Conservation (phyloP, 805 yeast genomes). For the Candida incommunis region DNA sequence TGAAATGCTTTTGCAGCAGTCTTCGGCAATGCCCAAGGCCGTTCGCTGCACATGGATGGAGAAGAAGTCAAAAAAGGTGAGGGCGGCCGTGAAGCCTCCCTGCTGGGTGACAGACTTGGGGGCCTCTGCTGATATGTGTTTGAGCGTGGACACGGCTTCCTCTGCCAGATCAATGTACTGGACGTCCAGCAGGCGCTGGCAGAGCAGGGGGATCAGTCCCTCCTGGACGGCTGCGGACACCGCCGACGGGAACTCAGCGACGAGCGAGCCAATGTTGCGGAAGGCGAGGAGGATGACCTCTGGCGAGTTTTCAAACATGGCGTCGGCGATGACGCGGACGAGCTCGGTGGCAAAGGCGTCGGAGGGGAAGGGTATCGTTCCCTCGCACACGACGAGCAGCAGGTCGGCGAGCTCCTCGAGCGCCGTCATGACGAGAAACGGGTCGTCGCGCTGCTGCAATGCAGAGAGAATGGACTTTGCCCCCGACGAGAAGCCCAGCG, state of each 20-base stretch:
- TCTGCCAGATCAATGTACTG: slow-evolving; percentile 85
- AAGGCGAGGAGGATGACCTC: slow-evolving; percentile 78
- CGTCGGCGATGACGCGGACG: slow-evolving; percentile 43
- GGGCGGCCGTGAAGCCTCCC: slow-evolving; percentile 49
- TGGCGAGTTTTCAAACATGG: slow-evolving; percentile 43
- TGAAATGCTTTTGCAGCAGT: slow-evolving; percentile 41
- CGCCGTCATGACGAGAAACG: slow-evolving; percentile 16
- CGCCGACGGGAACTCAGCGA: slow-evolving; percentile 52
- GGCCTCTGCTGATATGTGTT: slow-evolving; percentile 20
- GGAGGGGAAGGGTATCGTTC: slow-evolving; percentile 35
- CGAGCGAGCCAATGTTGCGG: slow-evolving; percentile 65
- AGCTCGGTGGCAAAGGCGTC: slow-evolving; percentile 39
- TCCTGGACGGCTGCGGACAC: slow-evolving; percentile 47
- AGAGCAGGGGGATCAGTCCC: slow-evolving; percentile 52
- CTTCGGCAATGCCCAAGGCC: slow-evolving; percentile 59
- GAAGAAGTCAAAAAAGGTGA: slow-evolving; percentile 73
- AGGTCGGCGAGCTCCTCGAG: slow-evolving; percentile 21
- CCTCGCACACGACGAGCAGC: slow-evolving; percentile 20
- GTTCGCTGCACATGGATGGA: slow-evolving; percentile 81
- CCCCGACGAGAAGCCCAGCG: slow-evolving; percentile 8
- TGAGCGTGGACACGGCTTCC: slow-evolving; percentile 45
- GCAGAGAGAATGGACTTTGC: slow-evolving; percentile 5
- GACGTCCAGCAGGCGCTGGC: slow-evolving; percentile 54
- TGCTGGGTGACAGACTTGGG: slow-evolving; percentile 28
- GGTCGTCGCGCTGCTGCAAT: slow-evolving; percentile 12